These are phyloP conservation scores for Yamadazyma triangularis DNA, from an alignment of 1,139 yeast genomes.

Conservation along the genomic window DNA sequence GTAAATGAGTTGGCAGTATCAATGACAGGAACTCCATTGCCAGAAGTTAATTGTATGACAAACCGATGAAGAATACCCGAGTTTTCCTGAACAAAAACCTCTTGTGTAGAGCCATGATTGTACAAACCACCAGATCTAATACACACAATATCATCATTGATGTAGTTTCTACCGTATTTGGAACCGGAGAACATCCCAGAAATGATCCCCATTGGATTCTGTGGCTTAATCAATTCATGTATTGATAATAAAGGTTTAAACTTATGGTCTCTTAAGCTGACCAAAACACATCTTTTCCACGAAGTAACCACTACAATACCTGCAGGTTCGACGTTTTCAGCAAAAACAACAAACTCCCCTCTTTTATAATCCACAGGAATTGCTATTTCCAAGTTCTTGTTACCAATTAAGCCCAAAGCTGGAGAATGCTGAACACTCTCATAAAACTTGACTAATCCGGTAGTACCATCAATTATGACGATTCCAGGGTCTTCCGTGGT, in stretches of 20 bases:
- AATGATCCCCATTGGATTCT: conserved; percentile 2
- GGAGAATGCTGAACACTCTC: conserved; percentile 68
- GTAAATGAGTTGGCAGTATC: conserved; percentile 24
- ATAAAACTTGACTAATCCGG: conserved; percentile 59
- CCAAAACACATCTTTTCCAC: conserved; percentile 58
- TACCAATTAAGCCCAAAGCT: conserved; percentile 57
- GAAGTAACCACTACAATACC: conserved; percentile 74
- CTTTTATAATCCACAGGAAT: conserved; percentile 34
- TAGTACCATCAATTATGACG: conserved; percentile 49
- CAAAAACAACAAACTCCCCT: conserved; percentile 54
- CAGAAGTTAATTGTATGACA: conserved; percentile 28
- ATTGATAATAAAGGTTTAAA: conserved; percentile 54
- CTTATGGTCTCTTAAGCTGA: conserved; percentile 62
- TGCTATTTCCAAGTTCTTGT: conserved; percentile 31
- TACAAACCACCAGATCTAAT: conserved; percentile 52
- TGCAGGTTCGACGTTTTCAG: conserved; percentile 67
- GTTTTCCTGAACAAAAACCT: conserved; percentile 42
- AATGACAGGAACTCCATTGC: conserved; percentile 25
- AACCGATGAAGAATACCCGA: conserved; percentile 36
- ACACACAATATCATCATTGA: conserved; percentile 51
- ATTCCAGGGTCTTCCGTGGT: conserved; percentile 62
- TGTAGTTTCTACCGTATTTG: conserved; percentile 4
- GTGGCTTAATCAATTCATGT: conserved; percentile 29
- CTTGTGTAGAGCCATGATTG: conserved; percentile 46
- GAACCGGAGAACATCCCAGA: conserved; percentile 14